Evolutionary conservation across 768 basidiomycete species (phyloP).

Genomic region (Lanmaoa pseudosensibilis): DNA sequence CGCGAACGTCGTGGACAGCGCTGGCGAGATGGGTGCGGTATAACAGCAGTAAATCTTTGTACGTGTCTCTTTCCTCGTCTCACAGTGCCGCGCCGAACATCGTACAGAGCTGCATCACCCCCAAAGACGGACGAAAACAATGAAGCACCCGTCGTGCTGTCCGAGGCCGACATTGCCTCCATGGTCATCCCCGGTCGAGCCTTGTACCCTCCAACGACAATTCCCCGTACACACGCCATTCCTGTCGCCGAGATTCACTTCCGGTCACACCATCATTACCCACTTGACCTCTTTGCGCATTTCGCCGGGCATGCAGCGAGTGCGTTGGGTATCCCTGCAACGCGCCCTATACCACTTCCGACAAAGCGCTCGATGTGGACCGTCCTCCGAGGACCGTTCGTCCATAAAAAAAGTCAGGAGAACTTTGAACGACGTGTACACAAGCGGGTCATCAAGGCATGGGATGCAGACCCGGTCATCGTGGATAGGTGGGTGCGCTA

Average conservation of each 20-base stretch:
- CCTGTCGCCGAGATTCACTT: constrained; percentile 85
- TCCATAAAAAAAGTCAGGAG: constrained; percentile 92
- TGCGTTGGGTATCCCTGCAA: constrained; percentile 79
- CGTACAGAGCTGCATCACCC: constrained; percentile 6
- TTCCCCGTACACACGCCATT: constrained; percentile 62
- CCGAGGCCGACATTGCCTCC: constrained; percentile 47
- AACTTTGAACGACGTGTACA: constrained; percentile 88
- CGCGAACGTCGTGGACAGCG: constrained; percentile 17
- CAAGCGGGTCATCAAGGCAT: constrained; percentile 86
- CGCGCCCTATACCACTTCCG: constrained; percentile 64
- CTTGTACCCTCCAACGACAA: constrained; percentile 51
- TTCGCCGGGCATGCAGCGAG: constrained; percentile 83
- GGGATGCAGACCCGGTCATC: constrained; percentile 79
- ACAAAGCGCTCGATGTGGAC: constrained; percentile 82
- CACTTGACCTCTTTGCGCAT: constrained; percentile 77
- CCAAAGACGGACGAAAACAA: constrained; percentile 3
- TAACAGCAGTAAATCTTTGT: constrained; percentile 14
- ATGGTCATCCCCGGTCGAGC: constrained; percentile 63
- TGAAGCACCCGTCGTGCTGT: constrained; percentile 18
- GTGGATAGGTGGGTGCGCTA: constrained; percentile 82
- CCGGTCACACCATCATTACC: constrained; percentile 66
- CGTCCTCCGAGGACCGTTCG: constrained; percentile 81
- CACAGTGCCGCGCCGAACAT: background rate
- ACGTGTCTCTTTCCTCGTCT: constrained; percentile 1
- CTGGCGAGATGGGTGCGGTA: constrained; percentile 26